phyloP scores from a whole-genome alignment of 1,284 basidiomycete genomes.

The Fereydounia khargensis region DNA sequence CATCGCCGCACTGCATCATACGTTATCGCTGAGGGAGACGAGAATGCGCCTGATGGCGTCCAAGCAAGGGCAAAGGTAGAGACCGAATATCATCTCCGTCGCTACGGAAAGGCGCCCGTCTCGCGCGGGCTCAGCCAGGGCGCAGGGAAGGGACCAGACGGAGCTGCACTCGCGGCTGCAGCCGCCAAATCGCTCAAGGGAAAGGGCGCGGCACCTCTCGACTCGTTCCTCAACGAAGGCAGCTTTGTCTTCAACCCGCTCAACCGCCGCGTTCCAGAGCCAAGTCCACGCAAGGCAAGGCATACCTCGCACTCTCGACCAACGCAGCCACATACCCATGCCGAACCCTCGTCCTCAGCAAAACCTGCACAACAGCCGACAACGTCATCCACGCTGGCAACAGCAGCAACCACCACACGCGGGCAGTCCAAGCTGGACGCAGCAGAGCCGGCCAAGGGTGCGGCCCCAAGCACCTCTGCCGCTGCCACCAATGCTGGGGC shows the following conservation, averaged over 20 bases:
- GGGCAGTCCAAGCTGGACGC: conserved; percentile 4
- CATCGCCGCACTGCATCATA: conserved; percentile 28
- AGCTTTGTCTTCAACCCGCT: conserved; percentile 54
- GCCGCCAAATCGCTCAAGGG: conserved; percentile 40
- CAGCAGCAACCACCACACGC: no score
- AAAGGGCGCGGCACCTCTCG: conserved; percentile 34
- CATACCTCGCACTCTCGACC: conserved; percentile 10
- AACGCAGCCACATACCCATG: no score
- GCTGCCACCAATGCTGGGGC: background rate
- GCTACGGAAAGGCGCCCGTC: conserved; percentile 19
- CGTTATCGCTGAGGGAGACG: conserved; percentile 28
- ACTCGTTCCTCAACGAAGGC: conserved; percentile 52
- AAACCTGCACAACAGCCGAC: no score
- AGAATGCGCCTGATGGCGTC: conserved; percentile 9
- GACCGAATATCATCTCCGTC: conserved; percentile 37
- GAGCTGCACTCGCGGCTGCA: conserved; percentile 36
- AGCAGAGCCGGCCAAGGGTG: background rate
- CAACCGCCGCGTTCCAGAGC: conserved; percentile 41
- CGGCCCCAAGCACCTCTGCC: background rate
- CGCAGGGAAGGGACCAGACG: conserved; percentile 39
- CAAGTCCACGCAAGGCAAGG: conserved; percentile 44
- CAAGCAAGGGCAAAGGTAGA: conserved; percentile 14
- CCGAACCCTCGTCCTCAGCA: no score
- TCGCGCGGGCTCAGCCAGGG: conserved; percentile 28
- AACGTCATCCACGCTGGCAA: no score